These are phyloP conservation scores for Venturia asperata DNA, from an alignment of 2,329 filamentous ascomycete species.

Conservation along the genomic window DNA sequence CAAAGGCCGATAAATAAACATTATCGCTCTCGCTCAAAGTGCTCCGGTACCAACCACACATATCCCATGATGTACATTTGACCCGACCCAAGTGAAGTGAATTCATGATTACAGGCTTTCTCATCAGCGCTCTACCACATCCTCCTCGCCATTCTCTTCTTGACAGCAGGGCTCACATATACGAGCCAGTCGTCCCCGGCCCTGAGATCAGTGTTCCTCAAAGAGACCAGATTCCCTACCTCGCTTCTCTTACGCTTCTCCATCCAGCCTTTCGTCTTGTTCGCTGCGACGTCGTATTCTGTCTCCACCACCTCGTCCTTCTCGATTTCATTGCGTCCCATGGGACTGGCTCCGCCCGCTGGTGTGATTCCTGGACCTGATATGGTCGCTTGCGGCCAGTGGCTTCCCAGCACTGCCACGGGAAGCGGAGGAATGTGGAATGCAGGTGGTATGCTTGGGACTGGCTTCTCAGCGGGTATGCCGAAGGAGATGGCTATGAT, in stretches of 20 bases:
- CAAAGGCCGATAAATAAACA: background rate
- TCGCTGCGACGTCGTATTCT: conserved; percentile 12
- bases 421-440: conserved; percentile 15
- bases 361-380: conserved; percentile 12
- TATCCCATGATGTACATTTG: background rate
- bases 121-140: background rate
- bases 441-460: conserved; percentile 11
- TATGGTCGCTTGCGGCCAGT: conserved; percentile 7
- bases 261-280: conserved; percentile 16
- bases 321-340: conserved; percentile 5
- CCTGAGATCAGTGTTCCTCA: conserved; percentile 18
- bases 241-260: conserved; percentile 16
- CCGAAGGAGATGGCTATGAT: conserved; percentile 19
- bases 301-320: conserved; percentile 1
- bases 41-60: background rate
- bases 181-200: conserved; percentile 19
- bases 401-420: conserved; percentile 9
- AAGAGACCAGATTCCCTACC: conserved; percentile 8
- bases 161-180: conserved; percentile 18
- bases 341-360: conserved; percentile 1
- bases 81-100: background rate
- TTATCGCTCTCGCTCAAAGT: background rate
- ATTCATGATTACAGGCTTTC: background rate
- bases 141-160: conserved; percentile 17
- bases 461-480: background rate